A percentile compares a stretch with the other conserved stretches of the same genome.
Evolutionary conservation across 1,284 basidiomycete genomes (phyloP).

Genomic region (Fomitopsis palustris): DNA sequence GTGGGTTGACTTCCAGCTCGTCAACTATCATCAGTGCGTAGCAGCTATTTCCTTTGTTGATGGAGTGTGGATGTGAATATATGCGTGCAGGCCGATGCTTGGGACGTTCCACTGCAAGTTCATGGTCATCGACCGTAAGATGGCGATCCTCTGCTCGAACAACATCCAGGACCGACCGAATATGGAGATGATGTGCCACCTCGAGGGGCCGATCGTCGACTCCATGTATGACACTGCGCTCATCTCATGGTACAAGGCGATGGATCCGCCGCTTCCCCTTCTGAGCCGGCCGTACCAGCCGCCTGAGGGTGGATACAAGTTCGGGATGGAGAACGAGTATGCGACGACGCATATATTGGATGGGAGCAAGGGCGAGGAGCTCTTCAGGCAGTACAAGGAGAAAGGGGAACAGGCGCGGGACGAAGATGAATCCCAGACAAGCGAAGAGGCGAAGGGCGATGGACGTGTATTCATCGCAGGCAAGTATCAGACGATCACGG

Average conservation of each 20-base stretch:
- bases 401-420: conserved; percentile 3
- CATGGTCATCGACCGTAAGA: conserved; percentile 69
- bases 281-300: conserved; percentile 25
- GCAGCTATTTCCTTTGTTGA: background rate
- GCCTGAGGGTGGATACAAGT: conserved; percentile 36
- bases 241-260: conserved; percentile 57
- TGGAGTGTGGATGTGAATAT: background rate
- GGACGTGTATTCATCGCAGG: conserved; percentile 8
- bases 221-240: conserved; percentile 74
- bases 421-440: background rate
- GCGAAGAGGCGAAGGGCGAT: background rate
- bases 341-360: conserved; percentile 22
- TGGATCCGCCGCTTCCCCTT: conserved; percentile 58
- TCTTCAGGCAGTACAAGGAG: conserved; percentile 1
- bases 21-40: conserved; percentile 42
- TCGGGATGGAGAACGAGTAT: conserved; percentile 47
- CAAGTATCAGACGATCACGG: conserved; percentile 9
- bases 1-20: conserved; percentile 59
- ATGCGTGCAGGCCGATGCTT: conserved; percentile 40
- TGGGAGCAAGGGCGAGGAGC: conserved; percentile 7
- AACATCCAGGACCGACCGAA: conserved; percentile 75
- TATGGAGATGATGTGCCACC: conserved; percentile 52
- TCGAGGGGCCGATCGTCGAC: conserved; percentile 30
- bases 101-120: conserved; percentile 83
- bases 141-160: conserved; percentile 72